phyloP scores from a whole-genome alignment of 768 basidiomycete species.

The Russula compacta region DNA sequence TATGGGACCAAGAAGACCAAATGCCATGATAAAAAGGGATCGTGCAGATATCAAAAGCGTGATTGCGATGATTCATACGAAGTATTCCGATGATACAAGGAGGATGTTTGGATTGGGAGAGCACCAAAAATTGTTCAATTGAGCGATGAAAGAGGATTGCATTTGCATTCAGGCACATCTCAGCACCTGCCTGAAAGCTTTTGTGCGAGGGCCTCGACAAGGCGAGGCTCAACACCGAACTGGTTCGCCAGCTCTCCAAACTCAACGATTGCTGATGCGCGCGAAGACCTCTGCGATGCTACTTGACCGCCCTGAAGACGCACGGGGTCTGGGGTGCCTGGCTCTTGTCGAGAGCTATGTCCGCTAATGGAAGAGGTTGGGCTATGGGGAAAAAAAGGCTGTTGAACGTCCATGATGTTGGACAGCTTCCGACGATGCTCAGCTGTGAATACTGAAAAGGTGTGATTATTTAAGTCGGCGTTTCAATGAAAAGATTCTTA shows the following conservation, averaged over 20 bases:
- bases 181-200: constrained; percentile 19
- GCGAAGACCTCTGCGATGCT: constrained; percentile 48
- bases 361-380: constrained; percentile 17
- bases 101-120: neutral
- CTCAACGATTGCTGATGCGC: constrained; percentile 3
- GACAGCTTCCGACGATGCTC: constrained; percentile 16
- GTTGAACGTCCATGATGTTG: constrained; percentile 3
- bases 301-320: constrained; percentile 54
- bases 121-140: constrained; percentile 6
- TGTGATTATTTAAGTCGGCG: neutral
- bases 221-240: constrained; percentile 17
- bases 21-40: constrained; percentile 13
- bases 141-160: neutral
- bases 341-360: constrained; percentile 14
- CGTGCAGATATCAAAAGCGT: constrained; percentile 15
- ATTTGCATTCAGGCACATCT: neutral
- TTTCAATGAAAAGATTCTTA: neutral
- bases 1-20: constrained; percentile 11
- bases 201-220: constrained; percentile 19
- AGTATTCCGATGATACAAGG: constrained; percentile 15
- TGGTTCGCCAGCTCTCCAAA: constrained; percentile 17
- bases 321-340: constrained; percentile 14
- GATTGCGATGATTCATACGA: constrained; percentile 15
- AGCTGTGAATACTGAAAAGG: constrained; percentile 12
- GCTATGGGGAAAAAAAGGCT: constrained; percentile 14